These are phyloP conservation scores for Parafenestella ontariensis DNA, from an alignment of 2,329 filamentous ascomycete genomes.

Conservation along the genomic window DNA sequence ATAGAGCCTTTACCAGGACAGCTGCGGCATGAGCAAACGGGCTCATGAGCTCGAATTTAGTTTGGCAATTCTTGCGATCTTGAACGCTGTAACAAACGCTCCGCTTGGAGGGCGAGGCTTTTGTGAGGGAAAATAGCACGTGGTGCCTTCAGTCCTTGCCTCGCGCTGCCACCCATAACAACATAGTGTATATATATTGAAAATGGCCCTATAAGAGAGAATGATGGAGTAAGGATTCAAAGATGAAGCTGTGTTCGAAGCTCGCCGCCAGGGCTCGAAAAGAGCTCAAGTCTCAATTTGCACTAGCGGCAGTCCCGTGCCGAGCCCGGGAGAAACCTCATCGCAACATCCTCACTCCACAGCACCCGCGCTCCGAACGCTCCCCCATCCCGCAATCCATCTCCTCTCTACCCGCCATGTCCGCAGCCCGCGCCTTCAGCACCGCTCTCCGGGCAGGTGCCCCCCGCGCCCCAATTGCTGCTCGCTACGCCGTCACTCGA, in stretches of 20 bases:
- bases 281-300: conserved; percentile 12
- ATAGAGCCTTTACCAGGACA: not conserved
- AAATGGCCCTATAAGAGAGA: not conserved
- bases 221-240: not conserved
- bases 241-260: not conserved
- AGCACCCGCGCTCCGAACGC: conserved; percentile 27
- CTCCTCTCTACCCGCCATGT: conserved; percentile 57
- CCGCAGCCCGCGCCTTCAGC: conserved; percentile 63
- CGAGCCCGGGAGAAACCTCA: conserved; percentile 34
- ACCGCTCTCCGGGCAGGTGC: conserved; percentile 63
- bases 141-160: not conserved
- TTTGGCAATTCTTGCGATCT: not conserved
- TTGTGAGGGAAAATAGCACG: not conserved
- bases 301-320: conserved; percentile 20
- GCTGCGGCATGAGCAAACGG: not conserved
- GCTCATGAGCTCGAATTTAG: not conserved
- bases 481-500: conserved; percentile 69
- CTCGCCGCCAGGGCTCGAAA: not conserved
- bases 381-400: conserved; percentile 43
- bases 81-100: not conserved
- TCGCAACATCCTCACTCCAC: conserved; percentile 29
- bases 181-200: not conserved
- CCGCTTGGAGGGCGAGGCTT: not conserved
- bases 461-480: conserved; percentile 66
- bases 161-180: not conserved